phyloP scores from a whole-genome alignment of 2,329 filamentous ascomycete genomes.

The Penicillium sp. region DNA sequence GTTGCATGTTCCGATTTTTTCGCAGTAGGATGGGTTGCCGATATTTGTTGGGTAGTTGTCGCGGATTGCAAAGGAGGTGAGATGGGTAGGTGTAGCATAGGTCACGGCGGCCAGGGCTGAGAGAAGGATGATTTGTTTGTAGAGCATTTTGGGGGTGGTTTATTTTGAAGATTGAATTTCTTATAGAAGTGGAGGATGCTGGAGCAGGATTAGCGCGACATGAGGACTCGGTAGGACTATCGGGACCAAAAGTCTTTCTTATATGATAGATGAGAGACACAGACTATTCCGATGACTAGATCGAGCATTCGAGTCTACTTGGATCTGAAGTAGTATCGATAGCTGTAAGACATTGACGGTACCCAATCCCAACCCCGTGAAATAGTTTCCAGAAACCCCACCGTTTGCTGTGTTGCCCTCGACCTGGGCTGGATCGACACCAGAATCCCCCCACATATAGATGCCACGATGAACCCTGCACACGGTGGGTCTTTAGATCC shows the following conservation, averaged over 20 bases:
- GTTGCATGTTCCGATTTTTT: neutral
- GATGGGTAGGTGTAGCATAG: neutral
- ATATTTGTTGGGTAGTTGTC: neutral
- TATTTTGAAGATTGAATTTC: neutral
- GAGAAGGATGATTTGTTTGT: neutral
- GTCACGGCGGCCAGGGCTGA: neutral
- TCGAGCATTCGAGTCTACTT: neutral
- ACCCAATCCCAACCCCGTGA: neutral
- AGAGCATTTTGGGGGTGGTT: neutral
- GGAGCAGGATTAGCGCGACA: neutral
- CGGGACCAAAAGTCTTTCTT: neutral
- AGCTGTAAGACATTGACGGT: neutral
- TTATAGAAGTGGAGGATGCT: neutral
- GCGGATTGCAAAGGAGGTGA: neutral
- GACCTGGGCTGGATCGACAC: neutral
- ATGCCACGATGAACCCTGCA: neutral
- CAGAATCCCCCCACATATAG: neutral
- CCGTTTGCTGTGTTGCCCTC: neutral
- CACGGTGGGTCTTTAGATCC: neutral
- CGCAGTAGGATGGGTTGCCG: neutral
- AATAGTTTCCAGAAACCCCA: neutral
- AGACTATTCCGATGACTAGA: neutral
- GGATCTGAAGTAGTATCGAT: neutral
- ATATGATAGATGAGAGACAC: too few relatives aligned
- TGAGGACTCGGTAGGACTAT: neutral